Base-by-base conservation (phyloP, 1,284 basidiomycete genomes). In the Pulveroboletus sp. region DNA sequence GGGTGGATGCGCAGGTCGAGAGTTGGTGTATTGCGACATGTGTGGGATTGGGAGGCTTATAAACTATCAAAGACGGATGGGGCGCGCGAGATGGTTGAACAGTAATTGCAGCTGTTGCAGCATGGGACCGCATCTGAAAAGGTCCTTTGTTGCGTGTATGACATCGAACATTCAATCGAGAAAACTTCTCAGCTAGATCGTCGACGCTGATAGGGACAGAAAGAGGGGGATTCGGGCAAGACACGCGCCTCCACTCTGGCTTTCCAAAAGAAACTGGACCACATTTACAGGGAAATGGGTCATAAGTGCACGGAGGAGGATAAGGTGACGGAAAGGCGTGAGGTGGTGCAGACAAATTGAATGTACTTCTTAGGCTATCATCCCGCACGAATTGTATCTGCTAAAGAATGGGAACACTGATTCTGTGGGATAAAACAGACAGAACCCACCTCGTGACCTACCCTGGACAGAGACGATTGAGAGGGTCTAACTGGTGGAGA, bases 201-300 rank as follows among this genome's bases (percentile, higher is more conserved):
- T 64, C 53, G 1, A 65, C 33, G 6, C 9, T 29, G 1, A 9
- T 52, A 1, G 46, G 16, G 5, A 4, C 12, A 6, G 53, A 17
- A n/a, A 1, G 17, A 0, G 16, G 35, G 0, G 0, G n/a, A 40
- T 35, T 43, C 11, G 6, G 5, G 7, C 29, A 15, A 0, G 51
- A 19, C 2, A 41, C 2, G 16, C 53, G 66, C 17, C 42, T 50
- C 64, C 63, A 65, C 15, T 52, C 36, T 10, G 51, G 51, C 9
- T 40, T 33, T n/a, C 19, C 15, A 8, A 63, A 48, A 15, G 0
- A 6, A 26, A 24, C 4, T 4, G 43, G 10, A 2, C 56, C 37
- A 2, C 21, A 42, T 56, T 67, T 67, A 54, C 66, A 58, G 0
- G 58, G 65, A 6, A 65, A 65, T 9, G 64, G 64, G 21, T 65